Conservation (phyloP, 2,329 filamentous ascomycete genomes). For the Ascocoryne sarcoides region DNA sequence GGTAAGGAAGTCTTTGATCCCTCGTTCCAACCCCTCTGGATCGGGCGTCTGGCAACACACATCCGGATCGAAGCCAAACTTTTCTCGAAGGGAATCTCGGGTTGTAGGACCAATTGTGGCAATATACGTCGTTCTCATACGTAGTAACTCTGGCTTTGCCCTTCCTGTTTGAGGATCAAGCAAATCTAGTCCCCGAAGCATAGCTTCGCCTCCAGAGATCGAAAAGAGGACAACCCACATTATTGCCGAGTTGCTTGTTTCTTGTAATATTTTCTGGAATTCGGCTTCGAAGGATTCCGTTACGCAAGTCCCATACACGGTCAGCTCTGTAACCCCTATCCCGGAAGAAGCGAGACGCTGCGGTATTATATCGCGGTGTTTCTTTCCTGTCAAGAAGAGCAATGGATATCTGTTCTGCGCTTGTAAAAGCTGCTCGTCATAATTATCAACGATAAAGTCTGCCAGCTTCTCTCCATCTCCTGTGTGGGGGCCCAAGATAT, state of each 20-base stretch:
- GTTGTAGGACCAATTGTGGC: constrained; percentile 95
- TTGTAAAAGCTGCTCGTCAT: constrained; percentile 44
- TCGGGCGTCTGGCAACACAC: constrained; percentile 77
- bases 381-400: constrained; percentile 84
- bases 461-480: constrained; percentile 80
- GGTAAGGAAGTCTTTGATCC: constrained; percentile 40
- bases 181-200: constrained; percentile 45
- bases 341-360: constrained; percentile 57
- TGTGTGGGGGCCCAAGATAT: constrained; percentile 69
- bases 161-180: constrained; percentile 39
- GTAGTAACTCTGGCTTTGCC: constrained; percentile 16
- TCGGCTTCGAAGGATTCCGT: constrained; percentile 68
- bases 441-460: constrained; percentile 69
- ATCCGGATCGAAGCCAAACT: constrained; percentile 61
- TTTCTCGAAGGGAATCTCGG: constrained; percentile 57
- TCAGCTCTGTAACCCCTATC: constrained; percentile 64
- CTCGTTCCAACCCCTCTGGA: constrained; percentile 67
- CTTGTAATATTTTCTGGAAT: constrained; percentile 45
- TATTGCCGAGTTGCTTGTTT: constrained; percentile 32
- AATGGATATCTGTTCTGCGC: constrained; percentile 47
- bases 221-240: constrained; percentile 74
- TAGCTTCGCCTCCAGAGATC: constrained; percentile 53
- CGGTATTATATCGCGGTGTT: constrained; percentile 82
- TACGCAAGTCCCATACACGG: constrained; percentile 80
- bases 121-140: constrained; percentile 48